A percentile compares a stretch with the other conserved stretches of the same genome.
phyloP scores from a whole-genome alignment of 139 green algal genomes.

The Klebsormidium nitens region DNA sequence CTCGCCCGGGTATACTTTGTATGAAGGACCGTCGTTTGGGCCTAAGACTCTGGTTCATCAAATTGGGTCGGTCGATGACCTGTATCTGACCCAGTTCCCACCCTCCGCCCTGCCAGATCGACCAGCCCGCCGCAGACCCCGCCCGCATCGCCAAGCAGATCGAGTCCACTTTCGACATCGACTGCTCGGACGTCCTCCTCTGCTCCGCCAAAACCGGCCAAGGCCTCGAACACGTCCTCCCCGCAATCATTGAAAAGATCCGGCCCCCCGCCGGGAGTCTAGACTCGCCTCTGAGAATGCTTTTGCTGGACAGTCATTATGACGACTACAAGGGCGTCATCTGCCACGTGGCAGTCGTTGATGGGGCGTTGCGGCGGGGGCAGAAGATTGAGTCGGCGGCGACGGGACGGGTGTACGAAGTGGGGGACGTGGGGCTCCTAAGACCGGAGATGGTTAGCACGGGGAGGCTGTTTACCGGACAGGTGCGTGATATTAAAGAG shows the following conservation, averaged over 20 bases:
- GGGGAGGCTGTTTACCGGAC: slow-evolving; percentile 21
- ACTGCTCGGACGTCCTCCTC: slow-evolving; percentile 19
- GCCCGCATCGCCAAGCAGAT: slow-evolving; percentile 60
- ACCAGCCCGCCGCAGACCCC: slow-evolving; percentile 58
- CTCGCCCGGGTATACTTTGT: no score
- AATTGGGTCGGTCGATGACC: not conserved
- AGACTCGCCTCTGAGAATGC: slow-evolving; percentile 45
- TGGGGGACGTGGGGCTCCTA: slow-evolving; percentile 41
- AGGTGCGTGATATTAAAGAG: slow-evolving; percentile 18
- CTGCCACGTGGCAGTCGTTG: slow-evolving; percentile 45
- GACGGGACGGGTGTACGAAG: slow-evolving; percentile 25
- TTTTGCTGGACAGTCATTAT: slow-evolving; percentile 88
- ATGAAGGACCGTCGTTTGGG: no score
- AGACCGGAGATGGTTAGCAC: slow-evolving; percentile 27
- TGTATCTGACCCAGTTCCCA: no score
- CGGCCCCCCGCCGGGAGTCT: slow-evolving; percentile 16
- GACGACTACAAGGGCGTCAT: slow-evolving; percentile 68
- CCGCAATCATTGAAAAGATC: slow-evolving; percentile 64
- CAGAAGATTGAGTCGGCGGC: slow-evolving; percentile 26
- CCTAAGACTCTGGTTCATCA: no score
- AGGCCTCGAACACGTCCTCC: slow-evolving; percentile 46
- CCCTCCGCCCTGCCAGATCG: no score
- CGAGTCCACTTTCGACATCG: slow-evolving; percentile 62
- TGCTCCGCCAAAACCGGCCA: slow-evolving; percentile 39
- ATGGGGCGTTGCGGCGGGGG: slow-evolving; percentile 40